Evolutionary conservation across 1,139 yeast genomes (phyloP), one percentile per base, ranked within the genome.

Genomic region (Lodderomyces jiufengensis): DNA sequence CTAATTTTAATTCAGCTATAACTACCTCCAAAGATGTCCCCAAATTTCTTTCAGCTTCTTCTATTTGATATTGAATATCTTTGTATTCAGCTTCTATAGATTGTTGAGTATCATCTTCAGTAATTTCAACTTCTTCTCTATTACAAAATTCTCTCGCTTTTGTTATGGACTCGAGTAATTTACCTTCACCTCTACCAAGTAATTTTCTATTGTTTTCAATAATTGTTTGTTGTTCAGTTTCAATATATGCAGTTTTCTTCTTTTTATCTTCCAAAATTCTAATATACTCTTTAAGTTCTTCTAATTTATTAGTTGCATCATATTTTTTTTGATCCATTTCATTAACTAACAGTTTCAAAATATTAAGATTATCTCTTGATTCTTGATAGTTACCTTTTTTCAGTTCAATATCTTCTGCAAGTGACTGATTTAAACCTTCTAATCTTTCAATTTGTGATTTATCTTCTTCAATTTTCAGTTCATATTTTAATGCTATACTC

Each of bases 21-120:
- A 70, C 65, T 23, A 65, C 70, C 33, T 65, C 72, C 31, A 59
- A 56, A 0, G 67, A 48, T 24, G 57, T 51, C 1, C 71, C 72
- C 9, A 66, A 50, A 14, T 50, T 49, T 21, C 49, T 50, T 39
- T 71, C 75, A 2, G 68, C 66, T 37, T 63, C 64, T 34, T 56
- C 54, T 2, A 69, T 58, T 11, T 66, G 67, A 27, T 51, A 40
- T 37, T 61, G 61, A 4, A 63, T 51, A 13, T 51, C 54, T 11
- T 50, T 48, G 34, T 57, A 70, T 36, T 69, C 75, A 8, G 46
- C 41, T 8, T 61, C 59, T 22, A 70, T 66, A 2, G 66, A 52
- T 21, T 63, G 63, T 9, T 59, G 54, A 3, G 70, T 60, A 39
- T 70, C 76, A 1, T 52, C 41, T 3, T 54, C 57, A 3, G 44